These are phyloP conservation scores for Pinus taeda DNA, from an alignment of 75 land plant genomes.

Conservation along the genomic window DNA sequence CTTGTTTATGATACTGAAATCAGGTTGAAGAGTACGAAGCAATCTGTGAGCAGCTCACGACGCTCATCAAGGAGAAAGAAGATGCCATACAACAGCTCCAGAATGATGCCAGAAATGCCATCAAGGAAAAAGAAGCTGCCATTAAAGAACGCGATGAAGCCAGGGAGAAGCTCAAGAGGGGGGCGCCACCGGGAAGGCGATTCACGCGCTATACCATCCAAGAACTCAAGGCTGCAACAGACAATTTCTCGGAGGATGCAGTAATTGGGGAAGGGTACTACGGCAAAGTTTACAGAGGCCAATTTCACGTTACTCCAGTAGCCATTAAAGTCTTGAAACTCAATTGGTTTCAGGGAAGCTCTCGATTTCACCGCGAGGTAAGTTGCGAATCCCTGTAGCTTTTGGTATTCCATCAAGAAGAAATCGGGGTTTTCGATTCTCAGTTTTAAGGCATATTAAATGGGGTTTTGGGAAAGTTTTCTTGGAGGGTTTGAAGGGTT, in stretches of 20 bases:
- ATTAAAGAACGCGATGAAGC: neutral
- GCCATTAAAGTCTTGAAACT: neutral
- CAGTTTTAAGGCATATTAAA: too few species aligned
- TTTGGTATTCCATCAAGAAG: too few species aligned
- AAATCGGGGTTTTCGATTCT: too few species aligned
- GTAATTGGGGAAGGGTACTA: neutral
- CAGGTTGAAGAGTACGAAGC: constrained; percentile 1
- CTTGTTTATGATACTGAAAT: too few species aligned
- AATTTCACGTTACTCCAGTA: neutral
- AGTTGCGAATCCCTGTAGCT: neutral
- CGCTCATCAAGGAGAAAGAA: neutral
- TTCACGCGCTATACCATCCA: neutral
- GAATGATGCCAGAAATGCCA: neutral
- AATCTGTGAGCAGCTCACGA: neutral
- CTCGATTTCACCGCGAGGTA: constrained; percentile 7
- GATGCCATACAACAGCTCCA: neutral
- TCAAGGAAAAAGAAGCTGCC: neutral
- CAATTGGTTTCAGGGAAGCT: neutral
- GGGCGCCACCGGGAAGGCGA: neutral
- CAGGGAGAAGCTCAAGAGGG: neutral
- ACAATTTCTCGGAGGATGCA: neutral
- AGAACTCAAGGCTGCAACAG: neutral
- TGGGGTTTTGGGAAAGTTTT: too few species aligned
- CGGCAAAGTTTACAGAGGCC: neutral
- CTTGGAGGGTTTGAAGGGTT: too few species aligned